These are phyloP conservation scores for Jaapia argillacea DNA, from an alignment of 768 basidiomycete species.

Conservation along the genomic window DNA sequence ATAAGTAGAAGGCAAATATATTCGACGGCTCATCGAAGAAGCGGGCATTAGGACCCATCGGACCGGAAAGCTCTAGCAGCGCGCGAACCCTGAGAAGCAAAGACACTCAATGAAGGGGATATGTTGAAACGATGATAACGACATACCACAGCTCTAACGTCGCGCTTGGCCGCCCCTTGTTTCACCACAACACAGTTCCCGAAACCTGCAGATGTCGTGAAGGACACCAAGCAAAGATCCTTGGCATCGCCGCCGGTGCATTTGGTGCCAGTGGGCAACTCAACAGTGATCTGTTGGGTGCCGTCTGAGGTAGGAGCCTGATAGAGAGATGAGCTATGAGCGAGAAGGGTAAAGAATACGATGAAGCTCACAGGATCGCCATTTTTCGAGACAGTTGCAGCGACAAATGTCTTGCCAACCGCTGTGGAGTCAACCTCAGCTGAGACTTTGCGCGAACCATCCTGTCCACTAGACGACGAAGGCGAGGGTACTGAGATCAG, in stretches of 20 bases:
- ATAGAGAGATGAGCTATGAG: no score
- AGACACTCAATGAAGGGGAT: no score
- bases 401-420: constrained; percentile 20
- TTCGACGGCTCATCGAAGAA: no score
- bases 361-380: no score
- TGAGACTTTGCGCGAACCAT: constrained; percentile 38
- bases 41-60: no score
- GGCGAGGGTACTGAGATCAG: no score
- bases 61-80: no score
- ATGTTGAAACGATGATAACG: no score
- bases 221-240: constrained; percentile 41
- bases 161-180: no score
- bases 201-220: constrained; percentile 38
- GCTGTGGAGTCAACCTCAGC: constrained; percentile 36
- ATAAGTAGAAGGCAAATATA: no score
- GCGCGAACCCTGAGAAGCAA: no score
- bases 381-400: constrained; percentile 32
- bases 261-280: constrained; percentile 36
- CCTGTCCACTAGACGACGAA: constrained; percentile 27
- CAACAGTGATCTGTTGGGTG: constrained; percentile 30
- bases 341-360: not conserved
- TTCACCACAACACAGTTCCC: constrained; percentile 44
- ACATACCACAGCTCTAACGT: no score
- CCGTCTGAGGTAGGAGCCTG: constrained; percentile 29
- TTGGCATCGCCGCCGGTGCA: constrained; percentile 37